Base-by-base conservation (phyloP, 768 basidiomycete species). In the Lactifluus rugatus region DNA sequence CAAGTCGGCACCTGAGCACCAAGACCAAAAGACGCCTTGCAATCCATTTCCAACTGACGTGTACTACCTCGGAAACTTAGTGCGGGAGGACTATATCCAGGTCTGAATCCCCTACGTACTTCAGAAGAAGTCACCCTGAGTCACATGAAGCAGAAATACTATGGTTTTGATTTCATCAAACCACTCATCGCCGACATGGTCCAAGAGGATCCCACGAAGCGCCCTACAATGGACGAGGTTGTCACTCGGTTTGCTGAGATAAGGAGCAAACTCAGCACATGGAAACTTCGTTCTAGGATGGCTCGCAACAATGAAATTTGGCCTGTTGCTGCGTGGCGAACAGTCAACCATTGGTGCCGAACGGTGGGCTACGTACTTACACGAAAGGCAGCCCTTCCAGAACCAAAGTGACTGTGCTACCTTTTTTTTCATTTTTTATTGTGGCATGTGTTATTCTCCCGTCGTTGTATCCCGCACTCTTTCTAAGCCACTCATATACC, bases 141-240 rank as follows among this genome's bases (percentile, higher is more conserved):
- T 13, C 10, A 9, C 19, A 32, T 49, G 8, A n/a, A 6, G 14
- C 8, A 58, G 57, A 44, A 39, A 31, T 39, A 5, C 16, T 6
- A 58, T 14, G 57, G 51, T 0, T 52, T 58, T 8, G 53, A 49
- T 17, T 60, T 60, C 48, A 37, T 60, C 16, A 46, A 41, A n/a
- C 21, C 34, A 52, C 52, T 65, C n/a, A 60, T 66, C 23, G 48
- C 47, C 0, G 71, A 73, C 21, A 75, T 76, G 74, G 64, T 69
- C 3, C 69, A 74, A 54, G 60, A 65, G 0, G 69, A 75, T 50
- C 70, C 72, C 0, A 39, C 55, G 3, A 66, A 69, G 45, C 69
- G 74, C 6, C 74, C 74, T 0, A 70, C 65, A 2, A 54, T 54
- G 50, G 23, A 52, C 6, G 51, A 52, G 23, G 52, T 58, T 1